A percentile compares a stretch with the other conserved stretches of the same genome.
Evolutionary conservation across 768 basidiomycete genomes (phyloP).

Genomic region (Megacollybia marginata): DNA sequence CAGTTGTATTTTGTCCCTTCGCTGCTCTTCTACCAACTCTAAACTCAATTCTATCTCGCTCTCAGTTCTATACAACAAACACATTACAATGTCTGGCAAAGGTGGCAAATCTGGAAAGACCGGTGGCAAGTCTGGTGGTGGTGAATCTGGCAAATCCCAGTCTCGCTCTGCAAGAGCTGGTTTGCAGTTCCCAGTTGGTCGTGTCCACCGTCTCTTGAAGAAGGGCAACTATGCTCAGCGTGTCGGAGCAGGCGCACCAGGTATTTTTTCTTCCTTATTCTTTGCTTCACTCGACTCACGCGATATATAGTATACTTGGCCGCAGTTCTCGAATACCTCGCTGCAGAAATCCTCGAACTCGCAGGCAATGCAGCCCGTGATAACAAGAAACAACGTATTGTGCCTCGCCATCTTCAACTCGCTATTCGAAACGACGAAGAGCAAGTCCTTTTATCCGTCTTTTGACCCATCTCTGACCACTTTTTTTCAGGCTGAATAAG

Average conservation of each 20-base stretch:
- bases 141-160: slow-evolving; percentile 40
- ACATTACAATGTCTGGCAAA: slow-evolving; percentile 40
- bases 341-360: slow-evolving; percentile 89
- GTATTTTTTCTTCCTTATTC: slow-evolving; percentile 24
- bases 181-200: slow-evolving; percentile 85
- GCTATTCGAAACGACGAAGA: slow-evolving; percentile 91
- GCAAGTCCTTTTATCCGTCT: slow-evolving; percentile 26
- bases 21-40: slow-evolving; percentile 9
- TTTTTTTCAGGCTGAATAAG: slow-evolving; percentile 50
- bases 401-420: slow-evolving; percentile 86
- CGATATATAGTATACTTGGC: slow-evolving; percentile 67
- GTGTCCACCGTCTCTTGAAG: slow-evolving; percentile 86
- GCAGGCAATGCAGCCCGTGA: slow-evolving; percentile 82
- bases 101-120: slow-evolving; percentile 45
- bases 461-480: not conserved
- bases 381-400: slow-evolving; percentile 91
- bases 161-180: slow-evolving; percentile 72
- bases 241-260: slow-evolving; percentile 85
- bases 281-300: slow-evolving; percentile 4
- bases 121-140: slow-evolving; percentile 43
- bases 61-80: slow-evolving; percentile 5
- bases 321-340: slow-evolving; percentile 86
- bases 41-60: slow-evolving; percentile 11
- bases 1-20: slow-evolving; percentile 12
- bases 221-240: slow-evolving; percentile 84